Conservation (phyloP, 257 asterid species). For the Gardenia jasminoides region DNA sequence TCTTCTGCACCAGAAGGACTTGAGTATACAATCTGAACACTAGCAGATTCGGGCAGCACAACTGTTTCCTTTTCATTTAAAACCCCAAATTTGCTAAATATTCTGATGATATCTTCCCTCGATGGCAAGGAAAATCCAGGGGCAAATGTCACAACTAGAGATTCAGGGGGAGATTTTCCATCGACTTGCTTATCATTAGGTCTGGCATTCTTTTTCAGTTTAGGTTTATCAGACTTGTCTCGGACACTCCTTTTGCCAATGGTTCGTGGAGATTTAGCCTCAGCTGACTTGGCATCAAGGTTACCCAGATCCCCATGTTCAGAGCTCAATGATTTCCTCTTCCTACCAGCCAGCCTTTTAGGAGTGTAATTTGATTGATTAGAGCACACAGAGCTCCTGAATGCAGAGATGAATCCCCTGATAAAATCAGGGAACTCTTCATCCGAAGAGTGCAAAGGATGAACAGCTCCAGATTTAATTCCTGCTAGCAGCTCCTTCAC, state of each 20-base stretch:
- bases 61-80: constrained; percentile 45
- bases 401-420: constrained; percentile 45
- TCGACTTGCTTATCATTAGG: constrained; percentile 16
- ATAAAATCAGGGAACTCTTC: constrained; percentile 36
- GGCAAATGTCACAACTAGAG: constrained; percentile 44
- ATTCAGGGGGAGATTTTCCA: constrained; percentile 20
- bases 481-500: constrained; percentile 39
- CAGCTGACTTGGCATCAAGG: constrained; percentile 20
- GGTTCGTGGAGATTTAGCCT: background rate
- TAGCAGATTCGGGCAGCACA: constrained; percentile 32
- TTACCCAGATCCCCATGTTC: constrained; percentile 16
- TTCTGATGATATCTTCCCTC: constrained; percentile 43
- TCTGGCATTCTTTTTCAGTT: constrained; percentile 32
- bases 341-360: constrained; percentile 24
- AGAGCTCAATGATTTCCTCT: constrained; percentile 32
- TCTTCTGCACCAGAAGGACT: constrained; percentile 46
- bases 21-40: constrained; percentile 34
- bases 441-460: constrained; percentile 36
- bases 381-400: constrained; percentile 42
- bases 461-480: constrained; percentile 44
- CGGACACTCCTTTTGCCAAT: background rate
- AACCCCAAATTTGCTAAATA: constrained; percentile 50
- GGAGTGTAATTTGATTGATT: constrained; percentile 38
- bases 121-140: constrained; percentile 54
- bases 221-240: constrained; percentile 21